Evolutionary conservation across 257 asterid species (phyloP), one percentile per base, ranked within the genome.

Genomic region (Gentiana macrophylla): DNA sequence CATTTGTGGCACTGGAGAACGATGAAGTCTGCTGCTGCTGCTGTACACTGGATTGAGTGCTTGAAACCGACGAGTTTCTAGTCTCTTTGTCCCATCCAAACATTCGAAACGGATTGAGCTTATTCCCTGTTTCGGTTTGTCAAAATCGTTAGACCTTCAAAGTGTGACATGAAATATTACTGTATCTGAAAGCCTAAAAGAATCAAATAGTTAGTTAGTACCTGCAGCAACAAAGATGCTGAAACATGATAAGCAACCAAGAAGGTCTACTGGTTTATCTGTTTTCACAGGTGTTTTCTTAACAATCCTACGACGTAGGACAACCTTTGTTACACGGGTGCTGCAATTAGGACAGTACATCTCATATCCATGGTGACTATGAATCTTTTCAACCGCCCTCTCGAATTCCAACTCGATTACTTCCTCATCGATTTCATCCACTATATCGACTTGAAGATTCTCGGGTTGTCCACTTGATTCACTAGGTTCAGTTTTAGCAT

Each of bases 231-330:
- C 34, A 71, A 86, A 86, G 52, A 86, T 47, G 55, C 77, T 65
- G 68, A 86, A 70, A 74, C 95, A 86, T 7, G 80, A 61, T 35
- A 75, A 64, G 70, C 95, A 86, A 37, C 94, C 91, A 12, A 81
- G 15, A 34, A 77, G 63, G 43, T 70, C 71, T 32, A 3, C 57
- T 38, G 61, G 37, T 9, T 52, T 43, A 4, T 15, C 56, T 11
- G 50, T 6, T 9, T 51, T 35, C 32, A 33, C 35, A 6, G 13
- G 52, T 12, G 50, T 10, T 49, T 32, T 49, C 38, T 6, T 32
- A 32, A 45, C 59, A 24, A 52, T 55, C 46, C 37, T 78, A 57
- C 55, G 76, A 57, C 88, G 79, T 13, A 86, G 84, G 57, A 79
- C 50, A 24, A 86, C 95, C 62, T 73, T 86, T 0, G 93, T 78